These are phyloP conservation scores for Kazachstania viticola DNA, from an alignment of 805 yeast species.

Conservation along the genomic window DNA sequence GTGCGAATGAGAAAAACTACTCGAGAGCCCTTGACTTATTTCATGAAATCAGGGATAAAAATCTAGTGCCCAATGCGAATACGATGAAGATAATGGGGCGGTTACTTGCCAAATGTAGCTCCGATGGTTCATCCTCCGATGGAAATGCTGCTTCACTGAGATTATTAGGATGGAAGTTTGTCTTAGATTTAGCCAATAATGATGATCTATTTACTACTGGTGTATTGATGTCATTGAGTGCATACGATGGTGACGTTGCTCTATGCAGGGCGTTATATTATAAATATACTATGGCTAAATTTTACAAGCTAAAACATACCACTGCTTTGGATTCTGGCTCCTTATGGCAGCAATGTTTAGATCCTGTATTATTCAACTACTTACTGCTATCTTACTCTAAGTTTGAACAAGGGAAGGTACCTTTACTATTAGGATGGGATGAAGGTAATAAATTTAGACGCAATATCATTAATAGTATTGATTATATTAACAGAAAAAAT, in stretches of 20 bases:
- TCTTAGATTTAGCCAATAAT: conserved; percentile 47
- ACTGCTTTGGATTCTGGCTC: conserved; percentile 2
- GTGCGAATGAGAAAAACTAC: conserved; percentile 48
- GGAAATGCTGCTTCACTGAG: conserved; percentile 21
- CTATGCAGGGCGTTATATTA: conserved; percentile 58
- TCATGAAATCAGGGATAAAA: conserved; percentile 45
- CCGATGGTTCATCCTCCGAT: conserved; percentile 17
- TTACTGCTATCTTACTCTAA: conserved; percentile 41
- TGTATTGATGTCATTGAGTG: conserved; percentile 60
- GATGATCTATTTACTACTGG: conserved; percentile 13
- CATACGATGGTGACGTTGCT: conserved; percentile 66
- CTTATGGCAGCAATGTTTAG: conserved; percentile 21
- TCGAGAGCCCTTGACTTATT: conserved; percentile 70
- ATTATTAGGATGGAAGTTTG: conserved; percentile 61
- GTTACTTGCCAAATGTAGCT: conserved; percentile 19
- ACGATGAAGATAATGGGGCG: conserved; percentile 18
- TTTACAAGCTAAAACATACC: conserved; percentile 4
- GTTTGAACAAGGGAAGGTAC: conserved; percentile 20
- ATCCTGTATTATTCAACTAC: conserved; percentile 34
- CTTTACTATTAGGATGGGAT: conserved; percentile 31
- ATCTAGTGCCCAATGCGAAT: conserved; percentile 11
- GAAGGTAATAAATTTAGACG: conserved; percentile 37
- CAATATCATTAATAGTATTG: conserved; percentile 34
- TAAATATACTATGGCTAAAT: conserved; percentile 31
- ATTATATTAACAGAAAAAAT: conserved; percentile 25